Evolutionary conservation across 1,284 basidiomycete species (phyloP).

Genomic region (Sporisorium sorghi): DNA sequence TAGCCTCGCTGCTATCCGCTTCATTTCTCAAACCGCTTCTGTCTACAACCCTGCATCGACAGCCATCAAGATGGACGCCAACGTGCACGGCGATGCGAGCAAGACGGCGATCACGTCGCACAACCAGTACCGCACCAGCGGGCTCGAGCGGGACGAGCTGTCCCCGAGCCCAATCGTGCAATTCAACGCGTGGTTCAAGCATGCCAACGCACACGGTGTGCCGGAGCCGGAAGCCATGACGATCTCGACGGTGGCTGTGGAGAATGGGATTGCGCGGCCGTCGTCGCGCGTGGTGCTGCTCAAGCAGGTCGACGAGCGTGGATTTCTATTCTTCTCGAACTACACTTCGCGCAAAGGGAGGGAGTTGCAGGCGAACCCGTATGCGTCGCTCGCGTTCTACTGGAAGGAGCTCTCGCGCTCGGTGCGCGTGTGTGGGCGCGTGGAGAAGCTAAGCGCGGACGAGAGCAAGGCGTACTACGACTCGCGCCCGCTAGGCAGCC

Average conservation of each 20-base stretch:
- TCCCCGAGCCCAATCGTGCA: constrained; percentile 57
- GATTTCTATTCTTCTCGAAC: constrained; percentile 97
- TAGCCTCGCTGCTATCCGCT: constrained; percentile 1
- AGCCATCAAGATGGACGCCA: constrained; percentile 27
- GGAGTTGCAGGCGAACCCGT: constrained; percentile 77
- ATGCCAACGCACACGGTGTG: constrained; percentile 55
- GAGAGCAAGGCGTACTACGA: constrained; percentile 88
- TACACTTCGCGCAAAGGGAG: constrained; percentile 90
- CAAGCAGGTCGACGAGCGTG: constrained; percentile 76
- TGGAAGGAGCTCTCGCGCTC: constrained; percentile 87
- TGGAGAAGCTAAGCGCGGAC: constrained; percentile 78
- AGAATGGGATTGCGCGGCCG: constrained; percentile 71
- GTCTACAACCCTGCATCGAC: not conserved
- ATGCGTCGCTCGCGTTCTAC: constrained; percentile 87
- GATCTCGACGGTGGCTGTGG: constrained; percentile 55
- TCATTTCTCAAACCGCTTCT: not conserved
- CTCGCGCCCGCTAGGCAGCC: constrained; percentile 83
- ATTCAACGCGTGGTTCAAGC: constrained; percentile 64
- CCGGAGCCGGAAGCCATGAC: constrained; percentile 68
- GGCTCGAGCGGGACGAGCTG: constrained; percentile 50
- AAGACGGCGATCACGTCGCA: constrained; percentile 59
- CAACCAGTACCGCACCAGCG: constrained; percentile 64
- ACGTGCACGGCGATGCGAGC: constrained; percentile 12
- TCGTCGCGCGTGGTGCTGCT: constrained; percentile 90
- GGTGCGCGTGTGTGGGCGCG: constrained; percentile 85